These are phyloP conservation scores for Fallopia convolvulus DNA, from an alignment of 148 eudicot species.

Conservation along the genomic window DNA sequence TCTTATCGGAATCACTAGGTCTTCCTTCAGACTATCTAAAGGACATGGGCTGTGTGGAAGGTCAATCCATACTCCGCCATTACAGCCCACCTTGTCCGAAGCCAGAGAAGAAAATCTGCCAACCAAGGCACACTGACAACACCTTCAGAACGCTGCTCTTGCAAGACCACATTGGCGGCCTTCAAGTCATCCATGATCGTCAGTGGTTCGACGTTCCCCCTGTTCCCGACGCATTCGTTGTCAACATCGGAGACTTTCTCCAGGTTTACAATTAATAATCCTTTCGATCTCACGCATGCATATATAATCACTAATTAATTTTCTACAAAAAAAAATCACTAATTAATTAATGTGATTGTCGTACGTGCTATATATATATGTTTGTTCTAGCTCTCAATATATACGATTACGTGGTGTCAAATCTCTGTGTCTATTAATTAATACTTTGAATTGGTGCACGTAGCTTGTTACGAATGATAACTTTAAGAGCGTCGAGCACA, in stretches of 20 bases:
- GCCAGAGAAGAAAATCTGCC: conserved; percentile 24
- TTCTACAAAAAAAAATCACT: too few species aligned
- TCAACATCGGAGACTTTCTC: conserved; percentile 29
- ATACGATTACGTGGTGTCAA: too few species aligned
- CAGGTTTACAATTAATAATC: conserved; percentile 28
- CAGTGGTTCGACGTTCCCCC: conserved; percentile 22
- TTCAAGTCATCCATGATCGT: conserved; percentile 22
- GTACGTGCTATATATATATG: too few species aligned
- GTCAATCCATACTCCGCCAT: conserved; percentile 14
- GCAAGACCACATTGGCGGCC: conserved; percentile 32
- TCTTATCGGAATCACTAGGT: conserved; percentile 27
- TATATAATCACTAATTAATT: too few species aligned
- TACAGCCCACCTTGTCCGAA: conserved; percentile 36
- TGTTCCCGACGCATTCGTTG: conserved; percentile 30
- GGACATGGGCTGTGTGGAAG: conserved; percentile 23
- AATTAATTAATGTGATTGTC: too few species aligned
- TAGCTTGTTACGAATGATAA: conserved; percentile 50
- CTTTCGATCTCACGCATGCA: too few species aligned
- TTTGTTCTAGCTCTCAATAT: too few species aligned
- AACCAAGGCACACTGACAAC: conserved; percentile 22
- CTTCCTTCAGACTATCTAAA: conserved; percentile 17
- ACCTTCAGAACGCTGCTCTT: conserved; percentile 26
- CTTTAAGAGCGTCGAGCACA: conserved; percentile 47
- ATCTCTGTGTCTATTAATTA: too few species aligned
- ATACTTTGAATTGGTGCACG: too few species aligned